phyloP scores from a whole-genome alignment of 2,329 filamentous ascomycete species.

The Eurotiales sp. region DNA sequence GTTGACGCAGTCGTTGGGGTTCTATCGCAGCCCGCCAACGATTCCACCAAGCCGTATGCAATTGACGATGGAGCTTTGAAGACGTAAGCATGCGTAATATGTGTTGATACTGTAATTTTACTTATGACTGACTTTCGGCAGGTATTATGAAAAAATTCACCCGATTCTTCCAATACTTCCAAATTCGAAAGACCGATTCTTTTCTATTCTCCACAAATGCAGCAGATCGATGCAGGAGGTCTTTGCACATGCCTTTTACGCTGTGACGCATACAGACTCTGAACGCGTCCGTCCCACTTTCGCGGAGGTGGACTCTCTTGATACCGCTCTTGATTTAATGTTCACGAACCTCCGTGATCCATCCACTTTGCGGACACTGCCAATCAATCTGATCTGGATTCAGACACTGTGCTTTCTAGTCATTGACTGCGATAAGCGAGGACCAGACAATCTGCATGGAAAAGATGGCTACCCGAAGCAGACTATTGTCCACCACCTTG shows the following conservation, averaged over 20 bases:
- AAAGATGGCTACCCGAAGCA: constrained; percentile 40
- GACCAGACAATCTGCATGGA: constrained; percentile 39
- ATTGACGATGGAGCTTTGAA: constrained; percentile 39
- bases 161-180: constrained; percentile 39
- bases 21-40: constrained; percentile 27
- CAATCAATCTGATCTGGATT: constrained; percentile 39
- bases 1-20: constrained; percentile 10
- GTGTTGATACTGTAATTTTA: too few relatives aligned
- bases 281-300: constrained; percentile 32
- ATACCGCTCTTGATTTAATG: constrained; percentile 39
- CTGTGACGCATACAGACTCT: constrained; percentile 36
- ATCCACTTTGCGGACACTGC: constrained; percentile 29
- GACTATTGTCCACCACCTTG: constrained; percentile 37
- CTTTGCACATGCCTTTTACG: constrained; percentile 38
- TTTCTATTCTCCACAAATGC: constrained; percentile 36
- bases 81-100: too few relatives aligned
- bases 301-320: constrained; percentile 33
- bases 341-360: constrained; percentile 37
- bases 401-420: constrained; percentile 40
- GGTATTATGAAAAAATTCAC: constrained; percentile 41
- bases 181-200: constrained; percentile 35
- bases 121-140: too few relatives aligned
- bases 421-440: constrained; percentile 40
- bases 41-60: constrained; percentile 32
- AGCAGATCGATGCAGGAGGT: constrained; percentile 39